Percentiles rank a stretch among this genome's conserved stretches.
These are phyloP conservation scores for Metschnikowia reukaufii DNA, from an alignment of 805 yeast genomes.

Conservation along the genomic window DNA sequence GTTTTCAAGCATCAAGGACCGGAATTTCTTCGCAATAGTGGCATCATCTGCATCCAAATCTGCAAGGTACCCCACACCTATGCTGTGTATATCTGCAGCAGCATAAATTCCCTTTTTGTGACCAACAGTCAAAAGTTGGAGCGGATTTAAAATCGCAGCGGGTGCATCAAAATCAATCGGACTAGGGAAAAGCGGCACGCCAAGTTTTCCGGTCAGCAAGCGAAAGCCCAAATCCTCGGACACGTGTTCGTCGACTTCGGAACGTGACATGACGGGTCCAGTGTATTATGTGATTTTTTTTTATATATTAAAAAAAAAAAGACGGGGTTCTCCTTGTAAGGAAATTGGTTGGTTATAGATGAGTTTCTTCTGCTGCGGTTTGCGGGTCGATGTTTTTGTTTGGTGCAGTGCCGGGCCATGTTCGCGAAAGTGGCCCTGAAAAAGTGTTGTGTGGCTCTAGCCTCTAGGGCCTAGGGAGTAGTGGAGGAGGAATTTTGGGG, in stretches of 20 bases:
- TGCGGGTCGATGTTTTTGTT: too few relatives aligned
- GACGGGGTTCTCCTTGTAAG: too few relatives aligned
- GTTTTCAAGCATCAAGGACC: conserved; percentile 11
- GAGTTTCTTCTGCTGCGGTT: conserved; percentile 25
- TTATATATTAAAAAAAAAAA: too few relatives aligned
- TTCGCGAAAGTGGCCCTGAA: too few relatives aligned
- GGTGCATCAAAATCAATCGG: conserved; percentile 30
- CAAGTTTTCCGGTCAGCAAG: conserved; percentile 35
- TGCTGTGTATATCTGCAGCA: conserved; percentile 36
- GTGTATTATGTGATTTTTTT: too few relatives aligned
- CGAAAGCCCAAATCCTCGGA: conserved; percentile 50
- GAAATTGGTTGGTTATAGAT: too few relatives aligned
- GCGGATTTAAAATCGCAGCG: conserved; percentile 8
- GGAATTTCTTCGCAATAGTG: conserved; percentile 7
- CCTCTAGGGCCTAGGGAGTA: too few relatives aligned
- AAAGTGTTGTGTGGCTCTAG: too few relatives aligned
- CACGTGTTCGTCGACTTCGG: conserved; percentile 17
- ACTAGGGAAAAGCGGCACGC: conserved; percentile 23
- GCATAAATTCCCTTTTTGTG: conserved; percentile 32
- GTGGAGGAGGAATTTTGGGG: too few relatives aligned
- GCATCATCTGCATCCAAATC: conserved; percentile 28
- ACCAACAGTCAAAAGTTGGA: conserved; percentile 39
- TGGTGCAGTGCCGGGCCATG: too few relatives aligned
- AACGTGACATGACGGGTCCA: conserved; percentile 3
- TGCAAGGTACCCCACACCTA: conserved; percentile 36